Percentiles rank a stretch among this genome's conserved stretches.
These are phyloP conservation scores for Elaeis guineensis DNA, from an alignment of 176 grass and related monocot genomes.

Conservation along the genomic window DNA sequence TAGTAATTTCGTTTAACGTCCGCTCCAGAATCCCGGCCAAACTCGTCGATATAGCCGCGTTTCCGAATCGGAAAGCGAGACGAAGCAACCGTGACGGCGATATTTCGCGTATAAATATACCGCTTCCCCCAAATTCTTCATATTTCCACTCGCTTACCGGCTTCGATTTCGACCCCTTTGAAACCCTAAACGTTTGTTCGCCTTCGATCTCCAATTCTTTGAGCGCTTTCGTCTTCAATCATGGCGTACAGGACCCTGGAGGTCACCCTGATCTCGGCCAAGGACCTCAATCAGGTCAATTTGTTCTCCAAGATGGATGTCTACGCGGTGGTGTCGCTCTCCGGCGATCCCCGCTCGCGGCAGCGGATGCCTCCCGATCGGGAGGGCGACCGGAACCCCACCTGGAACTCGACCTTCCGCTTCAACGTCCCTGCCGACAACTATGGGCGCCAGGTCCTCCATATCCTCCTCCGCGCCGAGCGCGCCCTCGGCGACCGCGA, in stretches of 20 bases:
- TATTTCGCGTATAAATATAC: no score
- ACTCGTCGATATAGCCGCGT: no score
- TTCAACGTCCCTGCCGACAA: conserved; percentile 29
- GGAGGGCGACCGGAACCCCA: conserved; percentile 48
- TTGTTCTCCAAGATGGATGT: conserved; percentile 70
- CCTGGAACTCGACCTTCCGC: conserved; percentile 51
- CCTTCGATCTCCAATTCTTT: background rate
- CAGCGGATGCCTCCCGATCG: conserved; percentile 48
- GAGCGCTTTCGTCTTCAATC: no score
- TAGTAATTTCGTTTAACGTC: no score
- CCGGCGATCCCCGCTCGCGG: conserved; percentile 37
- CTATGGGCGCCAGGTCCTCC: conserved; percentile 29
- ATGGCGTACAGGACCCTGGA: conserved; percentile 48
- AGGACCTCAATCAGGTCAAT: conserved; percentile 79
- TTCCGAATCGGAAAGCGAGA: no score
- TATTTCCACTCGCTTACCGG: no score
- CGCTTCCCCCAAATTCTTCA: no score
- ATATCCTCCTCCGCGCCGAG: conserved; percentile 58
- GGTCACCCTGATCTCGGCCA: conserved; percentile 62
- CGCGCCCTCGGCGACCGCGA: conserved; percentile 57
- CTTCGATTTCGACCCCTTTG: background rate
- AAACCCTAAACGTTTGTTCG: background rate
- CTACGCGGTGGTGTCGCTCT: conserved; percentile 61
- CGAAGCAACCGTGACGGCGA: no score
- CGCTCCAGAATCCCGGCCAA: no score